phyloP scores from a whole-genome alignment of 805 yeast genomes.

The Alloascoidea hylecoeti region DNA sequence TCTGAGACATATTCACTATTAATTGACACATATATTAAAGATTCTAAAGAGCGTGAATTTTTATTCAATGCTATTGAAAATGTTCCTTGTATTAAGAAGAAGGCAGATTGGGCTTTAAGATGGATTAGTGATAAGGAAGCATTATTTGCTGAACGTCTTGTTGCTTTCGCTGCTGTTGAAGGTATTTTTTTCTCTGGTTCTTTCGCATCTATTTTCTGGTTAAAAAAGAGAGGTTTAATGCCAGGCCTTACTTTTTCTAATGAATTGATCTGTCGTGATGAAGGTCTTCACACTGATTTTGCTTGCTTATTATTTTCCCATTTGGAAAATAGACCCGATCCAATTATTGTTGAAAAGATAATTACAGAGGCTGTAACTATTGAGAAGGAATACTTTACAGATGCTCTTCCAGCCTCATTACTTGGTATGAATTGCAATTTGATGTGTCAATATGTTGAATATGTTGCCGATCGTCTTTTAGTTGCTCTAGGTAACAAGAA shows the following conservation, averaged over 20 bases:
- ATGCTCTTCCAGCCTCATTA: constrained; percentile 85
- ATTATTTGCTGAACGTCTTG: constrained; percentile 86
- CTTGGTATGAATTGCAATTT: constrained; percentile 89
- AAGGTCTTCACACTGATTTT: constrained; percentile 97
- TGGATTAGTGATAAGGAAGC: constrained; percentile 90
- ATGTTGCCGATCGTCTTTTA: constrained; percentile 90
- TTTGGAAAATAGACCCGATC: constrained; percentile 77
- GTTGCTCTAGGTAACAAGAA: constrained; percentile 86
- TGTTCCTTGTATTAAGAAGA: constrained; percentile 90
- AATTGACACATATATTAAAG: constrained; percentile 92
- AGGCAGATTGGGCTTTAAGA: constrained; percentile 98
- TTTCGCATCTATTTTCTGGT: constrained; percentile 97
- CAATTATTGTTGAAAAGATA: constrained; percentile 65
- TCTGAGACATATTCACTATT: constrained; percentile 92
- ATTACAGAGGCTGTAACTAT: constrained; percentile 91
- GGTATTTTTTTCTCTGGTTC: constrained; percentile 98
- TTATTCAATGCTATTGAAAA: constrained; percentile 92
- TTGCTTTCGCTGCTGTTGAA: constrained; percentile 97
- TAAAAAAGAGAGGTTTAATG: constrained; percentile 97
- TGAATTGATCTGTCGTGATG: constrained; percentile 96
- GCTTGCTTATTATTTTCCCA: constrained; percentile 93
- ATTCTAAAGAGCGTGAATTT: constrained; percentile 82
- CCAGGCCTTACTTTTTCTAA: constrained; percentile 97
- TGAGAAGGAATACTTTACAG: constrained; percentile 89
- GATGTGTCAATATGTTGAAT: constrained; percentile 97